These are phyloP conservation scores for Corymbia maculata DNA, from an alignment of 345 rosid genomes.

Conservation along the genomic window DNA sequence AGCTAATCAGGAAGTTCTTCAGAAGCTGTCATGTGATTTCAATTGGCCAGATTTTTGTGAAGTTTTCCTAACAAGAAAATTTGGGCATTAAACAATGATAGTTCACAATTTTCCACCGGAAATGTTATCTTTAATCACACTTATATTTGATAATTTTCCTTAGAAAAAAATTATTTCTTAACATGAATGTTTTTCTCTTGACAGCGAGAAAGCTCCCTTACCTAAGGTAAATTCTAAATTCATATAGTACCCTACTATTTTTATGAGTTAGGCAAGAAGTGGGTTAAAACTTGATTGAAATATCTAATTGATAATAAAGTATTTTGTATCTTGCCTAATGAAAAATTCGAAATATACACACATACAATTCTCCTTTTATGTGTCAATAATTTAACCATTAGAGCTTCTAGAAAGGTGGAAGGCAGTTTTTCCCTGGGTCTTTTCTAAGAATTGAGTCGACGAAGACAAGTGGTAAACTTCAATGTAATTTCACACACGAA, in stretches of 20 bases:
- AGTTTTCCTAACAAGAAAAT: not conserved
- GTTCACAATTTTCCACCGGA: rapidly evolving
- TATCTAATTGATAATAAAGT: not conserved
- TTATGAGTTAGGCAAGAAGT: not conserved
- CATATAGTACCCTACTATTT: not conserved
- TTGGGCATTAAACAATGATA: rapidly evolving
- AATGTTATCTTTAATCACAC: no score
- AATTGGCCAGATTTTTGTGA: not conserved
- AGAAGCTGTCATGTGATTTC: not conserved
- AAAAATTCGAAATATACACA: rapidly evolving
- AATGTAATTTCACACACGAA: no score
- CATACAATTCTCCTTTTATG: not conserved
- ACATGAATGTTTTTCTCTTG: not conserved
- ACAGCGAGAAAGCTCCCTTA: not conserved
- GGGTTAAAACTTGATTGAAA: not conserved
- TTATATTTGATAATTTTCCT: no score
- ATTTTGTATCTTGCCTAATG: rapidly evolving
- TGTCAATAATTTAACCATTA: not conserved
- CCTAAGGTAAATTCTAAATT: not conserved
- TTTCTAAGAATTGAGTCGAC: no score
- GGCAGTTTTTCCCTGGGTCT: not conserved
- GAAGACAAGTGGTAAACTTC: no score
- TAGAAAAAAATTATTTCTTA: rapidly evolving
- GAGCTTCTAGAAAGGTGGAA: not conserved
- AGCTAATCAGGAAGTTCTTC: not conserved